Base-by-base conservation (phyloP, 164 flowering plant genomes). In the Tetracentron sinense region DNA sequence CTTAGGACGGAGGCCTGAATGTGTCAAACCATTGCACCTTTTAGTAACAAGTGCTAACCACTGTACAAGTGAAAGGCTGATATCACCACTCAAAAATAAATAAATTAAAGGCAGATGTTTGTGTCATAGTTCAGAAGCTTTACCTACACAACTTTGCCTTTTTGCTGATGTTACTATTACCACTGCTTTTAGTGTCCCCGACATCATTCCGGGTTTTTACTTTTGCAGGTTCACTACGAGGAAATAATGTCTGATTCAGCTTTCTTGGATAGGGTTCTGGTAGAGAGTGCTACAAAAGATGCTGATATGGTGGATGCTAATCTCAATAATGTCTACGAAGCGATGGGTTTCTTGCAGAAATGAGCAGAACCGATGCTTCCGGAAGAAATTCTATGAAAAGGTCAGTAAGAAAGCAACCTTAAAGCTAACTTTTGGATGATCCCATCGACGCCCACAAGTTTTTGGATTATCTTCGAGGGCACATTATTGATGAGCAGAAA, bases 341-440 rank as follows among this genome's bases (percentile, higher is more conserved):
- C 96, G 51, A 91, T 91, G 99, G 98, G 97, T 74, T 91, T 94
- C 73, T 75, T 87, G 70, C 79, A 69, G 48, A 75, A 84, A 83
- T 83, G 82, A 85, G 66, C 59, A 60, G 74, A 71, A 70, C 62
- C 33, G 61, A 72, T 68, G 57, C 68, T 59, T 66, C 55, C 44
- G 42, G 31, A 64, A 55, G 65, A 54, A 58, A 54, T 65, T 27
- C 17, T 58, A 51, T 63, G 69, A 31, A 69, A 65, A 61, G 67
- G 71, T 42, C 31, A 61, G 63, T 68, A 55, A 46, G 69, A 74
- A 42, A 74, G 74, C 67, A 52, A 74, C 76, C 70, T 47, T 65
- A 59, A 63, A 58, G 62, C 42, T 60, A 57, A 52, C 74, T 69
- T 78, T 78, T 63, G 75, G 68, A 69, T 66, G 75, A 68, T 72